Evolutionary conservation across 2,329 filamentous ascomycete species (phyloP).

Genomic region (Xylariaceae sp.): DNA sequence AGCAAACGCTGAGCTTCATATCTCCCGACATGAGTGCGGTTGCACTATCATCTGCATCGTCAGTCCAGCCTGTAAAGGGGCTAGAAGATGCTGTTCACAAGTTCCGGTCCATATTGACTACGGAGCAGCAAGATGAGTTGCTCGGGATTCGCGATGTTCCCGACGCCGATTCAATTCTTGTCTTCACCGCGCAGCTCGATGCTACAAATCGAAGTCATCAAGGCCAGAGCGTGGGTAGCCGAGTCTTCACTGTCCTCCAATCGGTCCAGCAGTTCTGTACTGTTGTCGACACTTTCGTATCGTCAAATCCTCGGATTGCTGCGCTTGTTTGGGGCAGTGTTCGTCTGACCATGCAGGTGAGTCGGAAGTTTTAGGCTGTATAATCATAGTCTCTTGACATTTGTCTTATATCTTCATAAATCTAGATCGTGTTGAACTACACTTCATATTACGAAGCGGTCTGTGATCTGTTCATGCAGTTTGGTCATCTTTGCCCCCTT

Average conservation of each 20-base stretch:
- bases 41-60: no score
- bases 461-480: slow-evolving; percentile 33
- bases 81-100: no score
- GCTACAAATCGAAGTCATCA: not conserved
- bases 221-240: not conserved
- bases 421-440: slow-evolving; percentile 33
- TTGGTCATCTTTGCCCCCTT: slow-evolving; percentile 33
- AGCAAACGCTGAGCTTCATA: no score
- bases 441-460: slow-evolving; percentile 38
- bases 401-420: not conserved
- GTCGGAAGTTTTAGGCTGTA: slow-evolving; percentile 1
- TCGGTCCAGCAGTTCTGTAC: not conserved
- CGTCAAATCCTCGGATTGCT: slow-evolving; percentile 34
- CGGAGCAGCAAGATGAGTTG: not conserved
- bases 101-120: no score
- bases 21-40: no score
- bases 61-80: no score
- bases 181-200: not conserved
- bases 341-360: slow-evolving; percentile 37
- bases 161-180: not conserved
- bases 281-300: slow-evolving; percentile 31
- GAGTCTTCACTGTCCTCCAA: not conserved
- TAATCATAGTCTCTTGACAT: not conserved
- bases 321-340: slow-evolving; percentile 42
- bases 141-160: not conserved